A percentile compares a stretch with the other conserved stretches of the same genome.
Evolutionary conservation across 2,329 filamentous ascomycete species (phyloP).

Genomic region (Penicillium sp.): DNA sequence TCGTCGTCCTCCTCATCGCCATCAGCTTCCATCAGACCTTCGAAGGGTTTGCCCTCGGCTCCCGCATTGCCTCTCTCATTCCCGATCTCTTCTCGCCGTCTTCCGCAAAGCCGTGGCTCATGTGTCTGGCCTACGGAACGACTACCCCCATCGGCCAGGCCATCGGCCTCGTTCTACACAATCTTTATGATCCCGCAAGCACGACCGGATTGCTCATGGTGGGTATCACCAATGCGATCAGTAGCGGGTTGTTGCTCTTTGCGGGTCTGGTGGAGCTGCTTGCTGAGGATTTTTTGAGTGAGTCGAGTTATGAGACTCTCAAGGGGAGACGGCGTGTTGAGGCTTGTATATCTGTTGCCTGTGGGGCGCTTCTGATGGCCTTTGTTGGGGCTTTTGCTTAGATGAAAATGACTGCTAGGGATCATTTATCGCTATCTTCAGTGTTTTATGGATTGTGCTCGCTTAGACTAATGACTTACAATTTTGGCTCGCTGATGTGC

Average conservation of each 20-base stretch:
- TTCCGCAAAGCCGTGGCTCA: conserved; percentile 73
- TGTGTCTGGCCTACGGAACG: conserved; percentile 64
- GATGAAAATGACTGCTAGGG: conserved; percentile 5
- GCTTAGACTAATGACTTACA: conserved; percentile 2
- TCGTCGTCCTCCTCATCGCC: conserved; percentile 76
- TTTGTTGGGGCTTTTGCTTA: conserved; percentile 67
- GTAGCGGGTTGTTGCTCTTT: conserved; percentile 76
- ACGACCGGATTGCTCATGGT: conserved; percentile 77
- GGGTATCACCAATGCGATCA: conserved; percentile 85
- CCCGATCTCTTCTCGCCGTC: conserved; percentile 64
- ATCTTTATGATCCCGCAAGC: conserved; percentile 76
- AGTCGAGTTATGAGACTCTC: conserved; percentile 63
- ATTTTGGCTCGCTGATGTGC: background rate
- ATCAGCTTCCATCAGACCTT: conserved; percentile 88
- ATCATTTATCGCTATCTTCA: background rate
- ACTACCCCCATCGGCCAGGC: conserved; percentile 83
- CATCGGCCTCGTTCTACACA: conserved; percentile 75
- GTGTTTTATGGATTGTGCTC: background rate
- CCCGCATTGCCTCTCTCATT: conserved; percentile 78
- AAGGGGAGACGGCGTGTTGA: conserved; percentile 60
- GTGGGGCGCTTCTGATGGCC: conserved; percentile 64
- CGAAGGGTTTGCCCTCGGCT: conserved; percentile 81
- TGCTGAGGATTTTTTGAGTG: conserved; percentile 77
- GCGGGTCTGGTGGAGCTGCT: conserved; percentile 82
- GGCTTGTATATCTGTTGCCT: conserved; percentile 63